A percentile compares a stretch with the other conserved stretches of the same genome.
These are phyloP conservation scores for Ailanthus altissimus DNA, from an alignment of 345 rosid genomes.

Conservation along the genomic window DNA sequence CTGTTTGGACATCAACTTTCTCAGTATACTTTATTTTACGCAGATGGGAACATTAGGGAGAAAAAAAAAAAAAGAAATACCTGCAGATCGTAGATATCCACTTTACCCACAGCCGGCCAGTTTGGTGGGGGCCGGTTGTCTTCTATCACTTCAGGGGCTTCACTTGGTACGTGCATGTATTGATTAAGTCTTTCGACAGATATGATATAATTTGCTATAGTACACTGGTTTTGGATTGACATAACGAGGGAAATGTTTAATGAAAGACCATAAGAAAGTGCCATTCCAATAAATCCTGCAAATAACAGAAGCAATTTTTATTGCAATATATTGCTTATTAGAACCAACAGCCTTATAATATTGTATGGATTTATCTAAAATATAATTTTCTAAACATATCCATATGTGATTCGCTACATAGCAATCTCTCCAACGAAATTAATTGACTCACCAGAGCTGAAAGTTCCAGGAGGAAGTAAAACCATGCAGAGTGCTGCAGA, in stretches of 20 bases:
- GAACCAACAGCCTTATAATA: neutral
- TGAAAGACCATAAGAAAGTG: slow-evolving; percentile 94
- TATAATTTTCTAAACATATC: neutral
- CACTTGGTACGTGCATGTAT: slow-evolving; percentile 85
- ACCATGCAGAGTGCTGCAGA: slow-evolving; percentile 93
- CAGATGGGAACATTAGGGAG: neutral
- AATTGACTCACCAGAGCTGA: slow-evolving; percentile 67
- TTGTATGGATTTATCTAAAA: neutral
- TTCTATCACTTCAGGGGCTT: slow-evolving; percentile 81
- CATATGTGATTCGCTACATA: neutral
- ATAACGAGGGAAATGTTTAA: slow-evolving; percentile 68
- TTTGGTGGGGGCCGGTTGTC: slow-evolving; percentile 67
- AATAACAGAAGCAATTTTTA: neutral
- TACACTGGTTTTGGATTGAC: slow-evolving; percentile 91
- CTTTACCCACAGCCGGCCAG: slow-evolving; percentile 86
- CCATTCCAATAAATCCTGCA: slow-evolving; percentile 97
- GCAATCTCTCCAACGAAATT: neutral
- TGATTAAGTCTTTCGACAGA: slow-evolving; percentile 94
- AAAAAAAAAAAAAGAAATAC: slow-evolving; percentile 34
- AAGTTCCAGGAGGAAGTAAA: slow-evolving; percentile 88
- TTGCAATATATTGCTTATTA: neutral
- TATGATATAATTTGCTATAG: slow-evolving; percentile 75
- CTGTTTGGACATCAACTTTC: slow-evolving; percentile 38
- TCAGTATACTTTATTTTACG: slow-evolving; percentile 13
- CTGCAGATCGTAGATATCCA: slow-evolving; percentile 78